A percentile compares a stretch with the other conserved stretches of the same genome.
Conservation (phyloP, 768 basidiomycete species). For the Phaeotremella fagi region DNA sequence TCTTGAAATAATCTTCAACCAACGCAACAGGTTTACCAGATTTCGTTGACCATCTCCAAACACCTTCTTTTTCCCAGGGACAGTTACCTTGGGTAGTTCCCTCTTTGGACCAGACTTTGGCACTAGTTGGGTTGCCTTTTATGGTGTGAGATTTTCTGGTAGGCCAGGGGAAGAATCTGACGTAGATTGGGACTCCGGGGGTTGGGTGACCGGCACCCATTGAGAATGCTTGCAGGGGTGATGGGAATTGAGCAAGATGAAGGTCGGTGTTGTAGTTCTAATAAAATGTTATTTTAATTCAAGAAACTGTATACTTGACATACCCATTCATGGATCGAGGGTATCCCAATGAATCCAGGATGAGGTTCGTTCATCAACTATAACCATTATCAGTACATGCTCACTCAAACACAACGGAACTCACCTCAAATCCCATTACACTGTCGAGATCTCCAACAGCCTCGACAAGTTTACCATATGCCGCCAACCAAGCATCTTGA, state of each 20-base stretch:
- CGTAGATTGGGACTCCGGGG: slow-evolving; percentile 64
- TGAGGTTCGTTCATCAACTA: slow-evolving; percentile 95
- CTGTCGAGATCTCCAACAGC: slow-evolving; percentile 68
- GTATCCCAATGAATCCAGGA: slow-evolving; percentile 78
- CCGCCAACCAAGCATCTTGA: slow-evolving; percentile 72
- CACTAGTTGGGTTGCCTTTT: slow-evolving; percentile 59
- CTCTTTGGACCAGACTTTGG: slow-evolving; percentile 60
- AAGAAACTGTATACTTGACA: slow-evolving; percentile 1
- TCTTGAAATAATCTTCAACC: slow-evolving; percentile 76
- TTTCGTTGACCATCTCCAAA: slow-evolving; percentile 79
- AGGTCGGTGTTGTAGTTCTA: slow-evolving; percentile 89
- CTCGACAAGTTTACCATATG: slow-evolving; percentile 65
- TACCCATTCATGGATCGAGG: slow-evolving; percentile 69
- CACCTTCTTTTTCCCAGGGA: slow-evolving; percentile 84
- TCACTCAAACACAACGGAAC: slow-evolving; percentile 6
- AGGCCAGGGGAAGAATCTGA: slow-evolving; percentile 82
- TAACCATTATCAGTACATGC: background rate
- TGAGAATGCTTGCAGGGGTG: slow-evolving; percentile 81
- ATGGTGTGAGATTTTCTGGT: slow-evolving; percentile 61
- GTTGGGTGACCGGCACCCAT: slow-evolving; percentile 87
- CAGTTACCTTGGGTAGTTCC: slow-evolving; percentile 67
- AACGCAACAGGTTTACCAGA: slow-evolving; percentile 68
- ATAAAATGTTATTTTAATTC: background rate
- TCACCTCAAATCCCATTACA: slow-evolving; percentile 84
- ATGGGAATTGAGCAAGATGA: slow-evolving; percentile 67